These are phyloP conservation scores for Parasarocladium wereldwijsianum DNA, from an alignment of 2,329 filamentous ascomycete genomes.

Conservation along the genomic window DNA sequence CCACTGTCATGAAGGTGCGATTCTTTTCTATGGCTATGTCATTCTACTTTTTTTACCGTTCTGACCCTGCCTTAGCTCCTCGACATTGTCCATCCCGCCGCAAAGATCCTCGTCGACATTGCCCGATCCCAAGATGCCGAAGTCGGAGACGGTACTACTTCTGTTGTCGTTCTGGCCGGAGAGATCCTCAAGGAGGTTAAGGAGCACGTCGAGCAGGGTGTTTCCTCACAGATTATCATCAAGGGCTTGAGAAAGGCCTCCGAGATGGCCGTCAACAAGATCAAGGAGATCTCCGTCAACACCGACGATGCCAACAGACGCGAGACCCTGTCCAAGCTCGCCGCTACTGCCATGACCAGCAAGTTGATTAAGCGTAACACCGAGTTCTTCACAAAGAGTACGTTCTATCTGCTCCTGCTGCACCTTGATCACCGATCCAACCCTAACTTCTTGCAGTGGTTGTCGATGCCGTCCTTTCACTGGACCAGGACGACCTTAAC, in stretches of 20 bases:
- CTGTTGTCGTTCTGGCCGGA: conserved; percentile 91
- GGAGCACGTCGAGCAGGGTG: conserved; percentile 89
- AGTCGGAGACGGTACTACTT: conserved; percentile 95
- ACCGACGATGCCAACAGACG: conserved; percentile 70
- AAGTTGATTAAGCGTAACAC: conserved; percentile 98
- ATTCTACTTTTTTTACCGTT: not conserved
- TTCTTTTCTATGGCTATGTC: not conserved
- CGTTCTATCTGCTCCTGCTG: conserved; percentile 13
- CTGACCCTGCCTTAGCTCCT: conserved; percentile 48
- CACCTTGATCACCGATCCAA: not conserved
- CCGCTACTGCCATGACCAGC: conserved; percentile 95
- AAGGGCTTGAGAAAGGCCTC: conserved; percentile 86
- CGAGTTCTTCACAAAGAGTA: conserved; percentile 94
- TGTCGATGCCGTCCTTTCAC: conserved; percentile 85
- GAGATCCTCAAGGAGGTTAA: conserved; percentile 96
- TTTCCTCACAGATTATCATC: conserved; percentile 94
- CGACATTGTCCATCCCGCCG: conserved; percentile 95
- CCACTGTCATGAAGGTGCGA: conserved; percentile 92
- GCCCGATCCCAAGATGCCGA: conserved; percentile 97
- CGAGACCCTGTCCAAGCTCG: conserved; percentile 79
- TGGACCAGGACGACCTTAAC: conserved; percentile 94
- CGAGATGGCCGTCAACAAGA: conserved; percentile 90
- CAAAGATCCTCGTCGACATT: conserved; percentile 94
- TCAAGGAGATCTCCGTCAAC: conserved; percentile 90
- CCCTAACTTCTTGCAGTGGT: conserved; percentile 57